Percentiles rank a stretch among this genome's conserved stretches.
Evolutionary conservation across 176 grass and related monocot species (phyloP).

Genomic region (bread wheat (Triticum aestivum)): IWGSC_CS_RefSeq_v2.1 NC_057799.1:379077988-379078487

Average conservation of each 20-base stretch:
- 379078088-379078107: neutral
- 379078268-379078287: neutral
- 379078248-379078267: neutral
- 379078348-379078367: neutral
- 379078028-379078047: constrained; percentile 2
- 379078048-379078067: constrained; percentile 5
- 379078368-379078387: constrained; percentile 10
- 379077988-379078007: constrained; percentile 21
- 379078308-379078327: neutral
- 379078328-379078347: neutral
- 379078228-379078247: constrained; percentile 11
- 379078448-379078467: too few relatives aligned
- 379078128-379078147: constrained; percentile 23
- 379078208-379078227: constrained; percentile 26
- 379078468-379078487: neutral
- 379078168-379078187: constrained; percentile 20
- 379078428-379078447: too few relatives aligned
- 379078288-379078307: neutral
- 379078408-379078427: too few relatives aligned
- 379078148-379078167: neutral
- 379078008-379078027: neutral
- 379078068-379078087: neutral
- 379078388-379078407: too few relatives aligned
- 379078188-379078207: neutral
- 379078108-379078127: neutral